Percentiles rank a stretch among this genome's conserved stretches.
These are phyloP conservation scores for Plectosphaerella plurivora DNA, from an alignment of 2,329 filamentous ascomycete genomes.

Conservation along the genomic window DNA sequence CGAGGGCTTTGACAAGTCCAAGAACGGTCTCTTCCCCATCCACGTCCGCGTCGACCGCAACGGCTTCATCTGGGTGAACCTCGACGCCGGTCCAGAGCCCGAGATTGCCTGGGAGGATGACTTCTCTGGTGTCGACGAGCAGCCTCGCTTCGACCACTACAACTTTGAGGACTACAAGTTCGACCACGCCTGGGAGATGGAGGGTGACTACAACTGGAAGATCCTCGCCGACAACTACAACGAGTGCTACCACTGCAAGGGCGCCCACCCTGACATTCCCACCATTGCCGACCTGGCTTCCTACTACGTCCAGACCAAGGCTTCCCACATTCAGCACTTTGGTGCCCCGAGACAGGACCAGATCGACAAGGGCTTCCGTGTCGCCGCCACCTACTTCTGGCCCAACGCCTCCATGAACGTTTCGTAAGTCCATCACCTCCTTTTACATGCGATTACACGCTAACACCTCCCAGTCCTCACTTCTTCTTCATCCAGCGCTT, in stretches of 20 bases:
- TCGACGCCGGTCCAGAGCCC: conserved; percentile 31
- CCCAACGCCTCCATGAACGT: conserved; percentile 47
- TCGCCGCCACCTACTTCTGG: conserved; percentile 41
- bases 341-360: conserved; percentile 31
- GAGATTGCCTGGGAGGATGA: conserved; percentile 38
- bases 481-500: conserved; percentile 63
- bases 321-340: conserved; percentile 29
- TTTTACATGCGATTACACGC: conserved; percentile 12
- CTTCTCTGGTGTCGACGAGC: conserved; percentile 21
- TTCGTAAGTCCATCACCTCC: conserved; percentile 32
- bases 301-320: conserved; percentile 31
- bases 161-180: conserved; percentile 19
- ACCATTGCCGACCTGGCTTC: conserved; percentile 37
- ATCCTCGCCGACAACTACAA: conserved; percentile 43
- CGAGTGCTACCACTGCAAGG: conserved; percentile 43
- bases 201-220: conserved; percentile 34
- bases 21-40: conserved; percentile 26
- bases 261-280: conserved; percentile 40
- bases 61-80: conserved; percentile 47
- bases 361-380: conserved; percentile 37
- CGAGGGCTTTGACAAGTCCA: conserved; percentile 28
- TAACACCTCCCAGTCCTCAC: conserved; percentile 36
- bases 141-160: conserved; percentile 16
- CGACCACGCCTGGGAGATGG: conserved; percentile 26
- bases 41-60: conserved; percentile 38